phyloP scores from a whole-genome alignment of 108 stramenopile genomes.

The Nitzschia sp. region DNA sequence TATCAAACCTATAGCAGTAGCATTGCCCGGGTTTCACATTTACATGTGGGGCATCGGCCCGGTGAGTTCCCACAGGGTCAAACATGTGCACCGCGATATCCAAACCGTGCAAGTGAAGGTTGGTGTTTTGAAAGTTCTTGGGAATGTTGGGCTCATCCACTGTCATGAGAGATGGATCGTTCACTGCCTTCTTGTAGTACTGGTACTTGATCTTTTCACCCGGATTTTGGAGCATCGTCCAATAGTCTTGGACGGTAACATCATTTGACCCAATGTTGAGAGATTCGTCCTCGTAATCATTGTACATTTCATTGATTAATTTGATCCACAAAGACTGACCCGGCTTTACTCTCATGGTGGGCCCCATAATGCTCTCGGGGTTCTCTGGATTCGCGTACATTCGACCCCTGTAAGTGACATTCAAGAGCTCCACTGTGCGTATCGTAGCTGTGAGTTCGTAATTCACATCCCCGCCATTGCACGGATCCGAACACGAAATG shows the following conservation, averaged over 20 bases:
- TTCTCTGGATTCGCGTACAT: constrained; percentile 15
- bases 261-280: neutral
- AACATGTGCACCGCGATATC: constrained; percentile 59
- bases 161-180: constrained; percentile 27
- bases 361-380: constrained; percentile 33
- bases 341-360: constrained; percentile 46
- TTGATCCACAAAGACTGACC: constrained; percentile 54
- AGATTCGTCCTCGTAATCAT: neutral
- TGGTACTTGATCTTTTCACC: constrained; percentile 51
- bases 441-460: constrained; percentile 37
- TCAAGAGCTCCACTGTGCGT: constrained; percentile 27
- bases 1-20: constrained; percentile 46
- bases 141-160: constrained; percentile 45
- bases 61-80: constrained; percentile 50
- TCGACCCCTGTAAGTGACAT: constrained; percentile 40
- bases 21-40: constrained; percentile 43
- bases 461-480: constrained; percentile 55
- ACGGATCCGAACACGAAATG: constrained; percentile 32
- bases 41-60: constrained; percentile 43
- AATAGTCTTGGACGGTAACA: constrained; percentile 34
- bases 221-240: constrained; percentile 40
- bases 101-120: constrained; percentile 52
- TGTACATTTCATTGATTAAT: constrained; percentile 34
- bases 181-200: constrained; percentile 33
- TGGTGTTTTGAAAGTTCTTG: constrained; percentile 45